Conservation (phyloP, 2,329 filamentous ascomycete species). For the Arthroderma sp. region DNA sequence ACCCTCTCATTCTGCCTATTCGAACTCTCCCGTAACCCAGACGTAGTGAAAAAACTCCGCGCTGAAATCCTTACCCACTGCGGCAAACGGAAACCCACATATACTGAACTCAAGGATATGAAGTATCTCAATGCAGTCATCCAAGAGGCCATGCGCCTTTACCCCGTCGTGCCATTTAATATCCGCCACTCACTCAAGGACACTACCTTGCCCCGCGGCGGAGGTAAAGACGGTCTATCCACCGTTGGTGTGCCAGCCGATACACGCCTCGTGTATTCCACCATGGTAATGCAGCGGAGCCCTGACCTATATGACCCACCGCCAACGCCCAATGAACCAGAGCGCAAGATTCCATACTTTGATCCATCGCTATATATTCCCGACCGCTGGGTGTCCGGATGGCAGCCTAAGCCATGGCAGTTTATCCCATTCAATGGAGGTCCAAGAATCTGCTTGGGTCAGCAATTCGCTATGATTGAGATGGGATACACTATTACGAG, state of each 20-base stretch:
- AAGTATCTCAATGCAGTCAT: constrained; percentile 60
- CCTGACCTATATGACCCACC: constrained; percentile 35
- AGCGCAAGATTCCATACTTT: constrained; percentile 22
- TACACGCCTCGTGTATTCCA: constrained; percentile 38
- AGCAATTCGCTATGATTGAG: constrained; percentile 47
- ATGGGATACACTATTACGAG: constrained; percentile 39
- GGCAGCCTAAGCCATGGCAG: constrained; percentile 41
- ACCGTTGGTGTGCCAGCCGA: constrained; percentile 36
- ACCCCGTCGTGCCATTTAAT: constrained; percentile 70
- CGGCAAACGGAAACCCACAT: constrained; percentile 49
- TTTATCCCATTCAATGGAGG: constrained; percentile 44
- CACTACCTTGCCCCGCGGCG: constrained; percentile 60
- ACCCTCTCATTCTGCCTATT: constrained; percentile 73
- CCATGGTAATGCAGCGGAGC: constrained; percentile 40
- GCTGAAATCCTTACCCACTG: constrained; percentile 56
- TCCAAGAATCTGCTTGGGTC: constrained; percentile 43
- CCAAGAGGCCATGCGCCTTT: constrained; percentile 65
- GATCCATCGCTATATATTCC: constrained; percentile 35
- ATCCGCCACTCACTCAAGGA: constrained; percentile 57
- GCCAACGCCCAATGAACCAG: constrained; percentile 8
- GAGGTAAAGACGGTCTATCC: constrained; percentile 33
- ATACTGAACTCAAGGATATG: constrained; percentile 75
- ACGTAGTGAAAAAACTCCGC: constrained; percentile 54
- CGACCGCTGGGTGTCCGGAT: constrained; percentile 37
- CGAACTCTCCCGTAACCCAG: constrained; percentile 61